Base-by-base conservation (phyloP, 2,329 filamentous ascomycete species). In the Cercospora sojina region DNA sequence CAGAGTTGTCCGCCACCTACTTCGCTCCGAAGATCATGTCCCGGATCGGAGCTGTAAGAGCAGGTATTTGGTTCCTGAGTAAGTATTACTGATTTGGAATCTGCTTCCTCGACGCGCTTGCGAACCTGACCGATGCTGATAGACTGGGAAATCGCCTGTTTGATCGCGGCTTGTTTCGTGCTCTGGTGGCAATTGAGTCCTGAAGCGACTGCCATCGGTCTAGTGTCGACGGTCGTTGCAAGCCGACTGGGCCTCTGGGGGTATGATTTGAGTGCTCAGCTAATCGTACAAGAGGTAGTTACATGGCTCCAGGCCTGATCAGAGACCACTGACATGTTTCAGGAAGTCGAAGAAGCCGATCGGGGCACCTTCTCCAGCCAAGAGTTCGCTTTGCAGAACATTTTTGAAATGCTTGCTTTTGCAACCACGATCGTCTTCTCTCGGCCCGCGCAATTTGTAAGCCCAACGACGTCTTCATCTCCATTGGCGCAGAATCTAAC, bases 291-390 rank as follows among this genome's bases (percentile, higher is more conserved):
- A 70, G 81, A 82, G 66, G 79, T 76, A 57, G 25, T 70, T 53
- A 10, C 27, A n/a, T 23, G 20, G 23, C 59, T 9, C 23, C 9
- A 27, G 38, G 8, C 16, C 47, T 49, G 4, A 13, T 23, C 1
- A 38, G 9, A 20, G 58, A 38, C n/a, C 49, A 9, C 49, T 49
- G 41, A 51, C 56, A 47, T 27, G 60, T 29, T 10, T 31, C 53
- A 76, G 71, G 73, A 81, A 23, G 79, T 80, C 1, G 76, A 78
- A 56, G 53, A 71, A 7, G 60, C 70, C 1, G 75, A 81, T 43
- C 85, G 91, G n/a, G 90, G 89, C 0, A 79, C 83, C 0, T 93
- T 93, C 71, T 92, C 90, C 0, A 81, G 88, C 0, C 84, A 87
- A 7, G 91, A 93, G 75, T 84, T 87, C 8, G 84, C 87, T 0